These are phyloP conservation scores for Omphalotus guepiniiformis DNA, from an alignment of 768 basidiomycete species.

Conservation along the genomic window DNA sequence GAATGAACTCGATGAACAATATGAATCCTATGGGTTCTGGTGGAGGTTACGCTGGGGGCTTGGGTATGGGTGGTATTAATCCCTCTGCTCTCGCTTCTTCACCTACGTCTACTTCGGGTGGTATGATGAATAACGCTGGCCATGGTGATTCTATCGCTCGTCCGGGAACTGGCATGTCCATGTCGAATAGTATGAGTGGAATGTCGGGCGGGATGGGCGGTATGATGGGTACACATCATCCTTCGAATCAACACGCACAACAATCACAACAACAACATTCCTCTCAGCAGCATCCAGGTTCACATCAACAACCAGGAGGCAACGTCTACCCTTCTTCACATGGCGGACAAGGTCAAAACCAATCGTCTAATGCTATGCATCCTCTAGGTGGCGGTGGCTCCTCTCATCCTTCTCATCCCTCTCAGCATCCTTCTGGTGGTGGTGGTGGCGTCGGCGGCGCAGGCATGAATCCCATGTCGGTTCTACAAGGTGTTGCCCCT, in stretches of 20 bases:
- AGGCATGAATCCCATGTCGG: not conserved
- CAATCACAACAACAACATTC: too few relatives aligned
- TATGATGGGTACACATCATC: conserved; percentile 1
- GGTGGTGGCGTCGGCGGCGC: not conserved
- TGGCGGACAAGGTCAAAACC: not conserved
- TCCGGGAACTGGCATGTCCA: not conserved
- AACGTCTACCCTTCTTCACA: not conserved
- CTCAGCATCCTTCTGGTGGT: not conserved
- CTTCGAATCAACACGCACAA: not conserved
- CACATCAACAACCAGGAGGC: not conserved
- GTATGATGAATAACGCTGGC: not conserved
- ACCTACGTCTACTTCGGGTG: not conserved
- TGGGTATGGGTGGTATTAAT: conserved; percentile 1
- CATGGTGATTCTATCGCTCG: not conserved
- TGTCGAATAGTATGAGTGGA: not conserved
- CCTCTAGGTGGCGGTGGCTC: not conserved
- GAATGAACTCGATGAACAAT: not conserved
- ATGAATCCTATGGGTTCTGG: conserved; percentile 6
- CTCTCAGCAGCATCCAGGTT: not conserved
- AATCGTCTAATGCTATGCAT: not conserved
- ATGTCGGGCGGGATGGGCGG: not conserved
- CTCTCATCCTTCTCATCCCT: conserved; percentile 1
- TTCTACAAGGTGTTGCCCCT: too few relatives aligned
- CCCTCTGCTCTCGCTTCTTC: conserved; percentile 2
- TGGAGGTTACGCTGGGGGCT: not conserved